phyloP scores from a whole-genome alignment of 192 early-diverging fungal species.

The Glomus cerebriforme region DNA sequence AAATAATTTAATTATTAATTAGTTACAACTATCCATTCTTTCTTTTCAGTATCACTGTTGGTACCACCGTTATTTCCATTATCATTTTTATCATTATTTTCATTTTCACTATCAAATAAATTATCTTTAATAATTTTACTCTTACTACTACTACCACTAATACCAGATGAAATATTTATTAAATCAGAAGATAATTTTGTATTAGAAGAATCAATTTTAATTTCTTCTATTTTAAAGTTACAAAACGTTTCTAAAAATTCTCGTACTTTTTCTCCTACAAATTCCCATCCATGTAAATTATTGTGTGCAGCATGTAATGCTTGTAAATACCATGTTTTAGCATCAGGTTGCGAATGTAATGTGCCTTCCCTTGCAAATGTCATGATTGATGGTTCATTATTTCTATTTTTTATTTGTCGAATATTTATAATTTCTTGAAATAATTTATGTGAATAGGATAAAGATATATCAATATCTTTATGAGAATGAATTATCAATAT shows the following conservation, averaged over 20 bases:
- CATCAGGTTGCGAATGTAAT: not conserved
- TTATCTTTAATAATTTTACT: too few relatives aligned
- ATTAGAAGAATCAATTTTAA: too few relatives aligned
- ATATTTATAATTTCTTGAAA: slow-evolving; percentile 38
- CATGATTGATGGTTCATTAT: slow-evolving; percentile 35
- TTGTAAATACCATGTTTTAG: not conserved
- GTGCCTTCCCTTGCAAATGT: slow-evolving; percentile 36
- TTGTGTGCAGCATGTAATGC: slow-evolving; percentile 1
- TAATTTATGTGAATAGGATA: slow-evolving; percentile 39
- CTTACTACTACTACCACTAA: too few relatives aligned
- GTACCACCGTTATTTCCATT: too few relatives aligned
- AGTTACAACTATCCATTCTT: too few relatives aligned
- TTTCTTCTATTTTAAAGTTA: not conserved
- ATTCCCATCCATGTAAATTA: not conserved
- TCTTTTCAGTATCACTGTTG: too few relatives aligned
- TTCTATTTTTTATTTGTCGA: slow-evolving; percentile 30
- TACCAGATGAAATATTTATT: too few relatives aligned
- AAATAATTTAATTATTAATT: too few relatives aligned
- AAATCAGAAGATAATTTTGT: too few relatives aligned
- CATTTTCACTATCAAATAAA: too few relatives aligned
- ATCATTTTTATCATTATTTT: too few relatives aligned
- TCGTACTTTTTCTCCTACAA: not conserved
- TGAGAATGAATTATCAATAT: slow-evolving; percentile 40
- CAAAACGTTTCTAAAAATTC: not conserved
- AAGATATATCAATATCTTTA: slow-evolving; percentile 40